phyloP scores from a whole-genome alignment of 1,284 basidiomycete species.

The Trametes sp. region DNA sequence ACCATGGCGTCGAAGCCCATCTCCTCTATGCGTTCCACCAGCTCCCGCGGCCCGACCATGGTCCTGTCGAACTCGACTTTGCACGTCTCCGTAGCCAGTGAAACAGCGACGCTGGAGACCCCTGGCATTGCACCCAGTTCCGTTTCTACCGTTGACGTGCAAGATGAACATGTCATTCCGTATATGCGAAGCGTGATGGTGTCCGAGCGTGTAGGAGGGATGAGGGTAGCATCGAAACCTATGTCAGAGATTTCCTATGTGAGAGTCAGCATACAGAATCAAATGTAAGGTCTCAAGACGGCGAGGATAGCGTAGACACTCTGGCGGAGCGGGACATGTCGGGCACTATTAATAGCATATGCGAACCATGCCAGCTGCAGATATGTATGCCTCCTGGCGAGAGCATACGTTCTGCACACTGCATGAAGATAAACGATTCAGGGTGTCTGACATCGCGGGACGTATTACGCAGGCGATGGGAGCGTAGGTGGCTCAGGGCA shows the following conservation, averaged over 20 bases:
- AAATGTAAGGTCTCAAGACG: neutral
- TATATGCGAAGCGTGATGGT: conserved; percentile 80
- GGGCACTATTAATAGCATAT: too few species aligned
- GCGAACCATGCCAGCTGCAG: too few species aligned
- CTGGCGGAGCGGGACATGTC: neutral
- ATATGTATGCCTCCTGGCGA: too few species aligned
- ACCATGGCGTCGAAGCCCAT: conserved; percentile 92
- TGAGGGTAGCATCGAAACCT: conserved; percentile 87
- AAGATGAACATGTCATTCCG: conserved; percentile 92
- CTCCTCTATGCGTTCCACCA: conserved; percentile 88
- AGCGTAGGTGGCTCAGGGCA: too few species aligned
- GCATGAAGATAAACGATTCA: too few species aligned
- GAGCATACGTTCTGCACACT: too few species aligned
- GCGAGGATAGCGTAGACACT: neutral
- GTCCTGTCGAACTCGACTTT: conserved; percentile 81
- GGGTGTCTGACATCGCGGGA: too few species aligned
- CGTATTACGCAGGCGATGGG: too few species aligned
- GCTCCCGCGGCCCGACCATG: conserved; percentile 80
- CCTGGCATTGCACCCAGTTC: conserved; percentile 79
- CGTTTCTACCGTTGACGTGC: conserved; percentile 81
- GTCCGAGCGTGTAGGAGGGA: conserved; percentile 70
- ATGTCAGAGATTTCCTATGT: conserved; percentile 89
- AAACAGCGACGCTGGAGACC: conserved; percentile 75
- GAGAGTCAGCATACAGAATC: conserved; percentile 18
- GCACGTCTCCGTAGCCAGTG: conserved; percentile 77